Evolutionary conservation across 2,329 filamentous ascomycete species (phyloP).

Genomic region (Sporothrix pallida): DNA sequence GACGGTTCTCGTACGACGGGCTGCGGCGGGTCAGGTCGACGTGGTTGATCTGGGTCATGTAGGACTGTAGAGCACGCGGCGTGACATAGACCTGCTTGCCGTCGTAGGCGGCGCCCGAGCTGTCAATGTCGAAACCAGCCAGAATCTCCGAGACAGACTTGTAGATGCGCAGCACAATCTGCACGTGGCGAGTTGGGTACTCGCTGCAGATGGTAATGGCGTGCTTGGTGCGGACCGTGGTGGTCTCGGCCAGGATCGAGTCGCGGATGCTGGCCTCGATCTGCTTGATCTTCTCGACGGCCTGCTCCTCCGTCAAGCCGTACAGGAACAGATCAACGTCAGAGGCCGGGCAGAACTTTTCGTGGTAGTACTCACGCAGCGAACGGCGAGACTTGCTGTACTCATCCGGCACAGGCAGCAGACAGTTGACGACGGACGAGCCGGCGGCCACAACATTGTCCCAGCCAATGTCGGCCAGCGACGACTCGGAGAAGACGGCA

Average conservation of each 20-base stretch:
- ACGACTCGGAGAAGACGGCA: conserved; percentile 79
- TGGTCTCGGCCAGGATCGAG: conserved; percentile 80
- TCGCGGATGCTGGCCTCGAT: conserved; percentile 79
- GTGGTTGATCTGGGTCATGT: conserved; percentile 81
- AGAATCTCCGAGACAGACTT: conserved; percentile 83
- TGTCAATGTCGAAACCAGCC: conserved; percentile 88
- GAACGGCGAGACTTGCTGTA: conserved; percentile 67
- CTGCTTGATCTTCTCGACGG: conserved; percentile 80
- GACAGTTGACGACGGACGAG: conserved; percentile 78
- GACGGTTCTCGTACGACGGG: conserved; percentile 84
- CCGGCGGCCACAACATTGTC: conserved; percentile 81
- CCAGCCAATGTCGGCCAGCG: conserved; percentile 78
- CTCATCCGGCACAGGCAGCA: conserved; percentile 71
- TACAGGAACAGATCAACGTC: conserved; percentile 89
- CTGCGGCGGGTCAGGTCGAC: conserved; percentile 80
- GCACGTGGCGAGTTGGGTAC: conserved; percentile 79
- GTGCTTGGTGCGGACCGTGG: conserved; percentile 83
- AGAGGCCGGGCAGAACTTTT: conserved; percentile 79
- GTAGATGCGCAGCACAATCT: conserved; percentile 86
- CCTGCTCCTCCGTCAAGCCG: conserved; percentile 76
- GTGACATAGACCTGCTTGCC: conserved; percentile 80
- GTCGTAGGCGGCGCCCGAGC: conserved; percentile 79
- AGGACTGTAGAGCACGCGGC: conserved; percentile 77
- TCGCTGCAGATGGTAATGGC: conserved; percentile 82
- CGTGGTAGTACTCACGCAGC: conserved; percentile 77